Evolutionary conservation across 1,139 yeast species (phyloP), one percentile per base, ranked within the genome.

Genomic region (Eremothecium sinecaudum): DNA sequence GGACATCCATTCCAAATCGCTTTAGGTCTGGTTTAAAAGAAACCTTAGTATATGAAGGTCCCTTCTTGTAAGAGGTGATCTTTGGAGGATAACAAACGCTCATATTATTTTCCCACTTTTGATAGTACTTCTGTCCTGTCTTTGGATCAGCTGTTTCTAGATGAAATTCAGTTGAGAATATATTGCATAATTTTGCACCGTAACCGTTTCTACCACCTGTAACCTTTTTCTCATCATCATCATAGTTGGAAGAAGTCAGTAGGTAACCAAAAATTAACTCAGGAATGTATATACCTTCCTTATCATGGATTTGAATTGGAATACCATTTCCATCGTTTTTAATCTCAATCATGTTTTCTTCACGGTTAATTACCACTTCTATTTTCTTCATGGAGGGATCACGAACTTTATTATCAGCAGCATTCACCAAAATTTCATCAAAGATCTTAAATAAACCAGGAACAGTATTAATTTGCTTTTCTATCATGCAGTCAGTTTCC

Each of bases 141-240:
- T 61, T 64, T 40, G 75, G 71, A 56, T 90, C 96, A 7, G 94
- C 93, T 4, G 99, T 92, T 56, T 87, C 96, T 25, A 92, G 70
- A 12, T 67, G 71, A 53, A 92, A 92, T 51, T 82, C 81, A 2
- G 87, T 81, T 15, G 96, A 86, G 55, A 84, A 84, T 48, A 92
- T 82, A 62, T 92, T 81, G 70, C 93, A 83, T 58, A 92, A 66
- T 57, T 92, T 92, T 32, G 99, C 98, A 61, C 99, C 99, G 56
- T 75, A 92, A 45, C 98, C 98, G 56, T 92, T 92, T 67, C 99
- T 75, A 60, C 99, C 99, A 65, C 98, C 99, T 2, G 95, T 84
- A 18, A 92, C 97, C 58, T 92, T 92, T 62, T 82, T 83, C 53
- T 90, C 81, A 45, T 90, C 75, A 56, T 92, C 98, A 56, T 92